phyloP scores from a whole-genome alignment of 805 yeast genomes.

The Zygotorulaspora florentina region DNA sequence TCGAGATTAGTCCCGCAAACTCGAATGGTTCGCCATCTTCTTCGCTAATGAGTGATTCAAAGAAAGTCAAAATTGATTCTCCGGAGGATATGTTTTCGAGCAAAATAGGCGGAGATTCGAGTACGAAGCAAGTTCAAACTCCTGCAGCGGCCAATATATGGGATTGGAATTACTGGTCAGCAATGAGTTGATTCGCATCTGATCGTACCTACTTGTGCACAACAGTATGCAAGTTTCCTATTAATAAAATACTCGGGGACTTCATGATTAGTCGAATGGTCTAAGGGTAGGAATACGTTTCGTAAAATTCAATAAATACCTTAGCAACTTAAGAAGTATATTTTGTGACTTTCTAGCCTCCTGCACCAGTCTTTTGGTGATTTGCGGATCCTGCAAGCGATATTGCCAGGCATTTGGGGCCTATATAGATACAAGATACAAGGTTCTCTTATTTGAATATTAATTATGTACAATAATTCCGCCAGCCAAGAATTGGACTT shows the following conservation, averaged over 20 bases:
- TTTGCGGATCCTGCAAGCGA: no score
- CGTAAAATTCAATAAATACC: neutral
- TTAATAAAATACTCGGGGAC: no score
- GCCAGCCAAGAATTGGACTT: no score
- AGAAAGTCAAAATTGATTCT: slow-evolving; percentile 32
- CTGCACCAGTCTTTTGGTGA: no score
- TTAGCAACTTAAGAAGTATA: no score
- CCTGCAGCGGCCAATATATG: slow-evolving; percentile 20
- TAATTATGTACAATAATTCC: no score
- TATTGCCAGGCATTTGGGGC: no score
- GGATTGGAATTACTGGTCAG: slow-evolving; percentile 35
- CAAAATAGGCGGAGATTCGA: slow-evolving; percentile 10
- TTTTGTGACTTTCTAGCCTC: neutral
- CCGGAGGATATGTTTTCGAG: slow-evolving; percentile 32
- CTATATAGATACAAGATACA: no score
- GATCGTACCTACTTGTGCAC: neutral
- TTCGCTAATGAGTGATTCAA: slow-evolving; percentile 33
- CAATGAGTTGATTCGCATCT: neutral
- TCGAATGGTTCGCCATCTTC: slow-evolving; percentile 26
- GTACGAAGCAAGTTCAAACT: slow-evolving; percentile 3
- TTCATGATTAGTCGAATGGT: no score
- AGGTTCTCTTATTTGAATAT: no score
- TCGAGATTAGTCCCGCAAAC: slow-evolving; percentile 22
- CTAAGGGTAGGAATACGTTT: neutral
- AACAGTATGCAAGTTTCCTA: neutral